phyloP scores from a whole-genome alignment of 257 asterid species.

The Solanum piurae region DNA sequence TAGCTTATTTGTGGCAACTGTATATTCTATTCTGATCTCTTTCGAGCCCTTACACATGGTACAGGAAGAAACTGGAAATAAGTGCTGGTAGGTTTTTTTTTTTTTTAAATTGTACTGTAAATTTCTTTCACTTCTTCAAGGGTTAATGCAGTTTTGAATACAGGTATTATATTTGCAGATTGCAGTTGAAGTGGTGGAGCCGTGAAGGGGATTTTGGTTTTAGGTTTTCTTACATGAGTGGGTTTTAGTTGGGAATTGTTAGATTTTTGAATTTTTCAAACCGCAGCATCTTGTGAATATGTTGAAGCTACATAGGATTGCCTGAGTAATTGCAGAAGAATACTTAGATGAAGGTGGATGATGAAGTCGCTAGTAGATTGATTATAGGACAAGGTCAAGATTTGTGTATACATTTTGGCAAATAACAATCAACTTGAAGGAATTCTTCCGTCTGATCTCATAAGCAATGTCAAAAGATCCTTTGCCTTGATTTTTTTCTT shows the following conservation, averaged over 20 bases:
- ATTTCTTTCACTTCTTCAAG: background rate
- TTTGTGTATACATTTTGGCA: constrained; percentile 4
- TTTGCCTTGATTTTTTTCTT: background rate
- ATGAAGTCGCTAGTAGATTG: constrained; percentile 2
- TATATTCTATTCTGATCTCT: constrained; percentile 29
- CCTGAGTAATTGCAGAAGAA: background rate
- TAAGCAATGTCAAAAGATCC: constrained; percentile 2
- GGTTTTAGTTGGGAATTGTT: constrained; percentile 16
- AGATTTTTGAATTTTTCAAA: constrained; percentile 15
- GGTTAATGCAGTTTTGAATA: background rate
- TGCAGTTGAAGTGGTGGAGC: constrained; percentile 17
- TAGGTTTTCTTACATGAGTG: constrained; percentile 21
- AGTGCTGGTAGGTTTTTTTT: constrained; percentile 47
- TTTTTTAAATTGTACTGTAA: background rate
- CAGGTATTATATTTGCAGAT: constrained; percentile 17
- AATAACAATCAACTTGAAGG: constrained; percentile 3
- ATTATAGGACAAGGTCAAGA: background rate
- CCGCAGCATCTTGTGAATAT: constrained; percentile 13
- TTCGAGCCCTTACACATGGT: constrained; percentile 30
- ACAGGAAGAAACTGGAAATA: constrained; percentile 22
- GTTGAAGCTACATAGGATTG: constrained; percentile 1
- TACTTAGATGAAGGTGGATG: background rate
- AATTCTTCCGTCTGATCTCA: background rate
- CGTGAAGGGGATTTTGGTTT: constrained; percentile 17
- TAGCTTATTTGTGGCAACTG: constrained; percentile 31